Conservation (phyloP, 2,329 filamentous ascomycete genomes). For the Xylaria sp. region DNA sequence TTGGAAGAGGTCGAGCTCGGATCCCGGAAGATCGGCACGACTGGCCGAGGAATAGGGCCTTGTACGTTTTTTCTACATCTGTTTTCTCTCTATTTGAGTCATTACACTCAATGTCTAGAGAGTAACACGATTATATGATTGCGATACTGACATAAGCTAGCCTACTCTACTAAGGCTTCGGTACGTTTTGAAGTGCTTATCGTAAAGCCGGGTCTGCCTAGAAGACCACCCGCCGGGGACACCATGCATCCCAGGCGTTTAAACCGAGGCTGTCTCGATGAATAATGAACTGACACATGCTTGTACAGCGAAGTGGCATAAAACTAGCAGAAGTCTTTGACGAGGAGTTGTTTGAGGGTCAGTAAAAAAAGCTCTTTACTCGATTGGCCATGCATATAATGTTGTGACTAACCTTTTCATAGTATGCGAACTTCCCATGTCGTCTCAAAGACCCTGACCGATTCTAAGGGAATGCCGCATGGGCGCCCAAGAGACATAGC, state of each 20-base stretch:
- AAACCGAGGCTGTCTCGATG: background rate
- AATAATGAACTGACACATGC: background rate
- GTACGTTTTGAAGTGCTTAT: background rate
- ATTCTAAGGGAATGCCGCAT: background rate
- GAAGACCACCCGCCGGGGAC: background rate
- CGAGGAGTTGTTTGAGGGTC: background rate
- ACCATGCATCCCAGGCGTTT: background rate
- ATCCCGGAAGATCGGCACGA: constrained; percentile 42
- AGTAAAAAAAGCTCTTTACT: background rate
- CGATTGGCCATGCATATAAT: background rate
- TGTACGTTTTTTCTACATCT: background rate
- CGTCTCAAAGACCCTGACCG: background rate
- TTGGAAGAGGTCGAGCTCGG: constrained; percentile 9
- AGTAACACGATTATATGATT: background rate
- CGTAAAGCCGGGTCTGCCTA: background rate
- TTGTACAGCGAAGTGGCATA: background rate
- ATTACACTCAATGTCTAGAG: background rate
- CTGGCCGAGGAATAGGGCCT: constrained; percentile 51
- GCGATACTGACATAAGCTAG: background rate
- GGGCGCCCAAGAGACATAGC: background rate
- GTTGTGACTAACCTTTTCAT: background rate
- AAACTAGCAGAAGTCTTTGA: background rate
- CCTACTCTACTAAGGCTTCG: background rate
- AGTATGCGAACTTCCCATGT: background rate
- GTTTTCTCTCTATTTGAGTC: background rate